A percentile compares a stretch with the other conserved stretches of the same genome.
These are phyloP conservation scores for Tetradesmus lagerheimii DNA, from an alignment of 139 green algal genomes.

Conservation along the genomic window DNA sequence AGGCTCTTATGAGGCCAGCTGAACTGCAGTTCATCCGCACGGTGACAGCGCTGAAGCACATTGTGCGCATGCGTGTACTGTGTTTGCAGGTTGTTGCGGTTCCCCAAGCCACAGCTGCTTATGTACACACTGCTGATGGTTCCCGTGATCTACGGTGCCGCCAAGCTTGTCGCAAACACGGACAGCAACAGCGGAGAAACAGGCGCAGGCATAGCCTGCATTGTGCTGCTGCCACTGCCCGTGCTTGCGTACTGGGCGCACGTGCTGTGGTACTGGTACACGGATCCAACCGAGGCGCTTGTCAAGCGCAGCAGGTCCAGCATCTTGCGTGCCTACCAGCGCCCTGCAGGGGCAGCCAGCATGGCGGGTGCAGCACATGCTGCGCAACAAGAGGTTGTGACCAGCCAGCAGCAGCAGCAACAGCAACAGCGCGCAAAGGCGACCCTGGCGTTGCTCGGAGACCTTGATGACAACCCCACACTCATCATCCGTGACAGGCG, in stretches of 20 bases:
- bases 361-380: neutral
- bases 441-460: slow-evolving; percentile 1
- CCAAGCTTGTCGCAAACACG: slow-evolving; percentile 4
- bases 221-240: slow-evolving; percentile 19
- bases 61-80: neutral
- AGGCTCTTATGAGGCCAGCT: no score
- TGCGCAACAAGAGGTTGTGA: neutral
- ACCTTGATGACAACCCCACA: slow-evolving; percentile 23
- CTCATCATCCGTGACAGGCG: slow-evolving; percentile 16
- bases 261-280: neutral
- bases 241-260: slow-evolving; percentile 19
- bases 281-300: no score
- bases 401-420: neutral
- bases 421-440: neutral
- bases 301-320: slow-evolving; percentile 8
- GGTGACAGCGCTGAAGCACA: no score
- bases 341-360: neutral
- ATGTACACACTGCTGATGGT: slow-evolving; percentile 33
- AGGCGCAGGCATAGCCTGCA: neutral
- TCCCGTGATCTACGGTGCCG: slow-evolving; percentile 23
- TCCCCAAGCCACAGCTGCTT: slow-evolving; percentile 29
- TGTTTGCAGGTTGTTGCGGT: slow-evolving; percentile 2
- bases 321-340: slow-evolving; percentile 10
- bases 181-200: neutral
- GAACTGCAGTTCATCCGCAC: no score